Base-by-base conservation (phyloP, 371 early-diverging fungal genomes). In the Smittium culicis region DNA sequence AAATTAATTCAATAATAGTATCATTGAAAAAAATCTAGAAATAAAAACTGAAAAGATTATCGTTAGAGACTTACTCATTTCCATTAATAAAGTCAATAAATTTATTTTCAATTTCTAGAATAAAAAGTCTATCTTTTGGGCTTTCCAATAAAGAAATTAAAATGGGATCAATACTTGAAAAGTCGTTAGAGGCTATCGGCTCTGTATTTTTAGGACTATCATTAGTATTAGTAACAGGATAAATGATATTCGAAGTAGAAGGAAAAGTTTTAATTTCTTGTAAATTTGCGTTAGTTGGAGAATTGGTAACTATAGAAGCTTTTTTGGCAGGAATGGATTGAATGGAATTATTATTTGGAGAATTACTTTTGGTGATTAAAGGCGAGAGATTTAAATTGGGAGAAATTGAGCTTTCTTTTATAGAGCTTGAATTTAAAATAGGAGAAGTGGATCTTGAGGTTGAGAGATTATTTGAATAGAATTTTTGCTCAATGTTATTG, bases 61-160 rank as follows among this genome's bases (percentile, higher is more conserved):
- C n/a, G n/a, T 11, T 45, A 20, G 20, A 45, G 5, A 45, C 5
- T 45, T 45, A 45, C 45, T 45, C 45, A 11, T 45, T 5, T 11
- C 45, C 20, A 20, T 45, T 45, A 45, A 45, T 45, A 20, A 45
- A 45, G 20, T 45, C 45, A 45, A 45, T 45, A 45, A 45, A 45
- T 45, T 45, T 45, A 45, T 45, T 45, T 45, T 45, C 45, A 45
- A 45, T 45, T 45, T 45, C 45, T 45, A 45, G 45, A 45, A 45
- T 45, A 45, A 45, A 45, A 45, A 45, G 45, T 5, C 45, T 5
- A 45, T 45, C 45, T 45, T 45, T 45, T 45, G 45, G 45, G 20
- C 20, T 45, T 11, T 20, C 45, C 45, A 45, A 45, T 11, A 11
- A 45, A 45, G 45, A 11, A 45, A 20, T 11, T 45, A 45, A 45